Conservation (phyloP, 1,284 basidiomycete species). For the Kalmanozyma brasiliensis region DNA sequence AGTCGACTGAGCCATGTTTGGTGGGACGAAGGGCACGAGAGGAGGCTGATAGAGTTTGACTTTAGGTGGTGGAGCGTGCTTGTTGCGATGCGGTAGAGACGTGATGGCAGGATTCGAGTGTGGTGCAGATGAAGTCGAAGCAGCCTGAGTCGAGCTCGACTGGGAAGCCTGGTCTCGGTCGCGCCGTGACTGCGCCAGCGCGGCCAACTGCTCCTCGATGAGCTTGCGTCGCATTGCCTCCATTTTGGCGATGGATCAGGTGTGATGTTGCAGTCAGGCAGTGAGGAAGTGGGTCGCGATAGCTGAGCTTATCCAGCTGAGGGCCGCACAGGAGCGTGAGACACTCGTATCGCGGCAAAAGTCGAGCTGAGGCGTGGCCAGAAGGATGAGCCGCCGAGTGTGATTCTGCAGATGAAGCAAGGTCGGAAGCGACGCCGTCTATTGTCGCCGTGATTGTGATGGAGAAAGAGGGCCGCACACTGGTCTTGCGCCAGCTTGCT, state of each 20-base stretch:
- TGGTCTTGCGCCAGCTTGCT: too few species aligned
- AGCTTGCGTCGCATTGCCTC: constrained; percentile 52
- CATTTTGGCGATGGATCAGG: constrained; percentile 12
- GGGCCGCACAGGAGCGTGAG: too few species aligned
- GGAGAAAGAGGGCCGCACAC: too few species aligned
- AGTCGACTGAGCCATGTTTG: neutral
- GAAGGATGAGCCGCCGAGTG: neutral
- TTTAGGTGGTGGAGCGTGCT: constrained; percentile 49
- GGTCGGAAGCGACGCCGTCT: too few species aligned
- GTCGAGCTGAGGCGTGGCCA: too few species aligned
- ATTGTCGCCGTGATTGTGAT: too few species aligned
- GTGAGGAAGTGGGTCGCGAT: too few species aligned
- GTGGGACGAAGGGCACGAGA: constrained; percentile 20
- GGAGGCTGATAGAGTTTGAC: constrained; percentile 49
- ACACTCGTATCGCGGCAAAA: too few species aligned
- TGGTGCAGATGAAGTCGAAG: constrained; percentile 6
- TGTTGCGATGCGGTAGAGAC: constrained; percentile 39
- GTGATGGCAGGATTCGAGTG: constrained; percentile 24
- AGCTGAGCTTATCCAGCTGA: too few species aligned
- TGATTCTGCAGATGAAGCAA: too few species aligned
- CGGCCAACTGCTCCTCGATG: constrained; percentile 47
- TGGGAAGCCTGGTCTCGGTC: constrained; percentile 22
- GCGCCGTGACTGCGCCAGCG: constrained; percentile 25
- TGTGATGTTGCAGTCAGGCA: too few species aligned
- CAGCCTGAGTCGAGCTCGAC: neutral